These are phyloP conservation scores for Dendrobium officinale DNA, from an alignment of 106 monocot genomes.

Conservation along the genomic window DNA sequence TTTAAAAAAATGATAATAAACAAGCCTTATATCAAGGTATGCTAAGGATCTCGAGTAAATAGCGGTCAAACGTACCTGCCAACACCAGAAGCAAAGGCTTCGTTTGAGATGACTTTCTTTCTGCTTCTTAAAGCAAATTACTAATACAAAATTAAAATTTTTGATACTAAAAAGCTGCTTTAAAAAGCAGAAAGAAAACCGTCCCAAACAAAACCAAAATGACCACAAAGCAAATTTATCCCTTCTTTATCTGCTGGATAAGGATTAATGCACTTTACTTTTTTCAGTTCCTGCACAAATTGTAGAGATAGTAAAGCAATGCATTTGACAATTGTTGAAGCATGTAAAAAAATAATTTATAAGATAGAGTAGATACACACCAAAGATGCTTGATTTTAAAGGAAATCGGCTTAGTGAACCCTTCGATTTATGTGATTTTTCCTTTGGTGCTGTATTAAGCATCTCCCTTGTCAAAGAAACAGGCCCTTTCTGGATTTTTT, in stretches of 20 bases:
- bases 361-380: constrained; percentile 22
- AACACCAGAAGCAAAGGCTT: not conserved
- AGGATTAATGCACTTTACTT: constrained; percentile 20
- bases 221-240: not conserved
- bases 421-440: constrained; percentile 33
- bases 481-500: constrained; percentile 58
- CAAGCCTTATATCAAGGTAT: no score
- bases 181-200: no score
- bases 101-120: no score
- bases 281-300: constrained; percentile 40
- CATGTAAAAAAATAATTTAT: not conserved
- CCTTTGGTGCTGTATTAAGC: constrained; percentile 24
- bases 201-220: no score
- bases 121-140: no score
- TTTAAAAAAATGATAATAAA: no score
- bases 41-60: no score
- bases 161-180: no score
- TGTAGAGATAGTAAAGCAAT: not conserved
- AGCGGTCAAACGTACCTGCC: no score
- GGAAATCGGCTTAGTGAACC: constrained; percentile 36
- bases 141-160: no score
- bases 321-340: not conserved
- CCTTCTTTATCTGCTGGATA: not conserved
- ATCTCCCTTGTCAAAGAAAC: constrained; percentile 25
- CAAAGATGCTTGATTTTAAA: constrained; percentile 52